Evolutionary conservation across 2,329 filamentous ascomycete genomes (phyloP), one percentile per base, ranked within the genome.

Genomic region (Calonectria hawksworthii): DNA sequence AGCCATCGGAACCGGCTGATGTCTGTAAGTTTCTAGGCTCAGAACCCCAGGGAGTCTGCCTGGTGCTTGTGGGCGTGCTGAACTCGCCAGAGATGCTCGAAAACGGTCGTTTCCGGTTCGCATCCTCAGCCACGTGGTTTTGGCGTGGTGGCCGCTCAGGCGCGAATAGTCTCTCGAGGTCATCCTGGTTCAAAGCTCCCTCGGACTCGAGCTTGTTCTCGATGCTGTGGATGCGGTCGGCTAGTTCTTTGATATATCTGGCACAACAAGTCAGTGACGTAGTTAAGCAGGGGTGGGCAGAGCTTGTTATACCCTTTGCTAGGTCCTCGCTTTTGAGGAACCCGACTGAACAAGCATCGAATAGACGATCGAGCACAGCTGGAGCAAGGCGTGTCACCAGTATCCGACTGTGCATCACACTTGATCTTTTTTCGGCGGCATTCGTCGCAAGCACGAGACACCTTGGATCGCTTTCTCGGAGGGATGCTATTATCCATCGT

Each of bases 231-330:
- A 98, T 92, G 32, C 96, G 90, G 82, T 98, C 95, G 30, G 95
- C 95, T 28, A 98, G 90, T 84, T 98, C 95, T 83, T 98, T 98
- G 83, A 98, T 98, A 80, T 98, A 98, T 21, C 93, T 95, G 80
- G n/a, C 8, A 8, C 16, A 7, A 36, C 73, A 68, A 71, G 70
- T 81, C 32, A 77, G 76, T 74, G 16, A 36, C 7, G 32, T 59
- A 9, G 32, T 5, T 30, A 8, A 32, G 0, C 4, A 34, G 16
- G 11, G 14, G 44, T 23, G n/a, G 8, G 18, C 5, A 3, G 26
- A 9, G 10, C 18, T 11, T 23, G 76, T 26, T 87, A 80, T 89
- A 95, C 90, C 96, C 96, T 90, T 98, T 98, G 82, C 94, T 97
- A 3, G 96, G 95, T 2, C 96, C 95, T 75, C 95, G 90, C 85